Conservation (phyloP, 148 eudicot genomes). For the Fagopyrum homotropicum region DNA sequence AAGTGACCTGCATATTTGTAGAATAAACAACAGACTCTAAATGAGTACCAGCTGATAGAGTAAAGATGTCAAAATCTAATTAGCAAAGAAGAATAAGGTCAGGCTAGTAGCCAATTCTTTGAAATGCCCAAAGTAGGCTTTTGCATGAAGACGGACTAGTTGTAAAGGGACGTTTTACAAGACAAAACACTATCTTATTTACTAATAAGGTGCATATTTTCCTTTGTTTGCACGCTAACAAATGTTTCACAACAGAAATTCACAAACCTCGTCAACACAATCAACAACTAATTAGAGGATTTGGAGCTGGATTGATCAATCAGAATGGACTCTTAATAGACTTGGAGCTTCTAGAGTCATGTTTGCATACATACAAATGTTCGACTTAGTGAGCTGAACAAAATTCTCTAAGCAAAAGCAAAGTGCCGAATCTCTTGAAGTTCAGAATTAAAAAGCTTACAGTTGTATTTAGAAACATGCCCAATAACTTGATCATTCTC, state of each 20-base stretch:
- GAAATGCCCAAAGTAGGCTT: background rate
- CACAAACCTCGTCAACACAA: background rate
- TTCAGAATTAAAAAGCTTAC: conserved; percentile 39
- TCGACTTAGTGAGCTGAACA: background rate
- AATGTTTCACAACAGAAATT: background rate
- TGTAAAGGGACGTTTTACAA: background rate
- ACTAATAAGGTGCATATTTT: too few species aligned
- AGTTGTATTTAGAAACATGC: conserved; percentile 90
- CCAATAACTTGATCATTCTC: conserved; percentile 82
- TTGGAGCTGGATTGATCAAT: background rate
- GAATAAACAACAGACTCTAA: background rate
- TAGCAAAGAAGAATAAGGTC: conserved; percentile 2
- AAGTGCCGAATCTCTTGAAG: background rate
- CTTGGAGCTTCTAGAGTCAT: background rate
- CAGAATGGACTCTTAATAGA: background rate
- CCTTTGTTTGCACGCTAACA: background rate
- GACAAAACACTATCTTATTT: background rate
- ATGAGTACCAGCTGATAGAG: background rate
- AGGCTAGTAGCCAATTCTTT: background rate
- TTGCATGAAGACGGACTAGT: too few species aligned
- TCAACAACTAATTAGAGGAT: background rate
- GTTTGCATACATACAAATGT: background rate
- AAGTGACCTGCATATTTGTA: conserved; percentile 57
- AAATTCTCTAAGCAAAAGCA: background rate
- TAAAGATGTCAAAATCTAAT: background rate